Conservation (phyloP, 768 basidiomycete species). For the Punctularia strigosozonata region DNA sequence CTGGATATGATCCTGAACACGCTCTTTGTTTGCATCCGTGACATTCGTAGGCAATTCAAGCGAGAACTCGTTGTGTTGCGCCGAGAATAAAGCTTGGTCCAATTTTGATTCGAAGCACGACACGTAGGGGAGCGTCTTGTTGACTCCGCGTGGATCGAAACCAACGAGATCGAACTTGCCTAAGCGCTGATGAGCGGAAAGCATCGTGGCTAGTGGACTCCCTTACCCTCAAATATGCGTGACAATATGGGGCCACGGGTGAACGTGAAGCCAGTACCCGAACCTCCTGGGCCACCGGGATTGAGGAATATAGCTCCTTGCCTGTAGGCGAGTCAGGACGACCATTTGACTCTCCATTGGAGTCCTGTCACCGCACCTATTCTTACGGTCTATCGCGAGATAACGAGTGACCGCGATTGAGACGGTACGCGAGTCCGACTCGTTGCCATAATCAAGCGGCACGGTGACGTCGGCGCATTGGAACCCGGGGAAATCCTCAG, state of each 20-base stretch:
- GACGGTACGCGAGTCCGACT: background rate
- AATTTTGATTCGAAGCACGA: background rate
- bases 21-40: background rate
- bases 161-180: background rate
- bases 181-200: background rate
- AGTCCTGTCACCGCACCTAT: background rate
- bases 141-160: constrained; percentile 1
- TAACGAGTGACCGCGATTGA: background rate
- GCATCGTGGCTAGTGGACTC: background rate
- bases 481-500: background rate
- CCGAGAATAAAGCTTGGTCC: background rate
- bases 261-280: background rate
- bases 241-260: background rate
- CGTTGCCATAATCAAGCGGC: background rate
- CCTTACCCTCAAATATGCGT: background rate
- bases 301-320: background rate
- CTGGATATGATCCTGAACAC: background rate
- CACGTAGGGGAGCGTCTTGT: background rate
- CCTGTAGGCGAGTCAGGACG: background rate
- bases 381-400: background rate
- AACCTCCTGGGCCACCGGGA: background rate
- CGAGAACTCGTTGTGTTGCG: background rate
- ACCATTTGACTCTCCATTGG: background rate
- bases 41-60: background rate
- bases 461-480: background rate